phyloP scores from a whole-genome alignment of 2,329 filamentous ascomycete species.

The Torrubiella hemipterigena region DNA sequence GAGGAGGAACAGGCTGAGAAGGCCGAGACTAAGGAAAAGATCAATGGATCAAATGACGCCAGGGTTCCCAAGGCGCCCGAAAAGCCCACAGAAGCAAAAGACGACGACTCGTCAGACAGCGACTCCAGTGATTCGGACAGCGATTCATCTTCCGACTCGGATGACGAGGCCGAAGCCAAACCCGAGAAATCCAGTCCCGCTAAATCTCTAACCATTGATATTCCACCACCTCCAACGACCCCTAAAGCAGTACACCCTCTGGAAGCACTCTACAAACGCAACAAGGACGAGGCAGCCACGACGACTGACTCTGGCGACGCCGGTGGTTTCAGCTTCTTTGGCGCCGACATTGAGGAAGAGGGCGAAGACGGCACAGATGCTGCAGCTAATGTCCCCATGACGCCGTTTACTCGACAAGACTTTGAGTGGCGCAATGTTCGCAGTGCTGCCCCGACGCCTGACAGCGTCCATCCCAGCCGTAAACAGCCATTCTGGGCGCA shows the following conservation, averaged over 20 bases:
- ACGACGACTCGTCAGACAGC: conserved; percentile 3
- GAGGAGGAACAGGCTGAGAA: conserved; percentile 8
- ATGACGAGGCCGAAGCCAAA: conserved; percentile 8
- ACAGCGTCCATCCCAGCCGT: conserved; percentile 68
- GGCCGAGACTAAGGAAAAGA: no score
- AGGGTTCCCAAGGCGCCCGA: no score
- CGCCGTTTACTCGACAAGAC: conserved; percentile 72
- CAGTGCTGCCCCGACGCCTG: conserved; percentile 87
- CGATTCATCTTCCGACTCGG: conserved; percentile 10
- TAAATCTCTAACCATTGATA: conserved; percentile 41
- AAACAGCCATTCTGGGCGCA: conserved; percentile 47
- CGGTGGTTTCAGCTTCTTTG: conserved; percentile 71
- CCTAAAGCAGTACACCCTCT: conserved; percentile 62
- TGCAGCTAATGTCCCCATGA: conserved; percentile 48
- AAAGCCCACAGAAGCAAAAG: conserved; percentile 9
- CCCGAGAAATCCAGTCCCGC: conserved; percentile 28
- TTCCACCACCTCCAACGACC: conserved; percentile 35
- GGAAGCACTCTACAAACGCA: conserved; percentile 80
- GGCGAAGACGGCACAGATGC: conserved; percentile 22
- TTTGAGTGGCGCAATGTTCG: conserved; percentile 62
- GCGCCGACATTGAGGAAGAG: conserved; percentile 28
- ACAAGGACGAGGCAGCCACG: conserved; percentile 26
- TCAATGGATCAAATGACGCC: no score
- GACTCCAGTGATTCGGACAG: conserved; percentile 1
- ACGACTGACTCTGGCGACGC: conserved; percentile 25